phyloP scores from a whole-genome alignment of 1,284 basidiomycete species.

The Taiwanofungus camphoratus region DNA sequence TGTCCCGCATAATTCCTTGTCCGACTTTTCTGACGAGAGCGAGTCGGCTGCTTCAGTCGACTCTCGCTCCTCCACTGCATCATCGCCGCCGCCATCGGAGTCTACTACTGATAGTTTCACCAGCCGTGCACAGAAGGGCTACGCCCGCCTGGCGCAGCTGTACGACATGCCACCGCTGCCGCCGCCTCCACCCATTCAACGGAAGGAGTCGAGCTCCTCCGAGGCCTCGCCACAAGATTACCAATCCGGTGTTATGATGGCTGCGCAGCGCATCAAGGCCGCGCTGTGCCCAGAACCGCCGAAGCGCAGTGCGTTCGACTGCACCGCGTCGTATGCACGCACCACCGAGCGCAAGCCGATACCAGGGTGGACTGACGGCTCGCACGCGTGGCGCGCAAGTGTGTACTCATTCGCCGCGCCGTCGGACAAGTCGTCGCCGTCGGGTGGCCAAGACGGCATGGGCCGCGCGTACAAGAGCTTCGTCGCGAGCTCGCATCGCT shows the following conservation, averaged over 20 bases:
- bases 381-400: slow-evolving; percentile 54
- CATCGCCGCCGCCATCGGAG: slow-evolving; percentile 22
- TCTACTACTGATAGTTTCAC: slow-evolving; percentile 28
- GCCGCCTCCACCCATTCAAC: slow-evolving; percentile 38
- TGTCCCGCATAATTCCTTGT: slow-evolving; percentile 34
- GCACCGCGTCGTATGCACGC: slow-evolving; percentile 10
- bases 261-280: slow-evolving; percentile 47
- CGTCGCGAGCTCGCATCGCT: slow-evolving; percentile 43
- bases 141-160: slow-evolving; percentile 45
- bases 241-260: slow-evolving; percentile 62
- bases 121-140: slow-evolving; percentile 26
- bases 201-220: slow-evolving; percentile 23
- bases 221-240: slow-evolving; percentile 32
- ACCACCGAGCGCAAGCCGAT: slow-evolving; percentile 34
- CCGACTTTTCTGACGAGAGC: slow-evolving; percentile 31
- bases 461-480: slow-evolving; percentile 37
- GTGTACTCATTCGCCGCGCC: slow-evolving; percentile 44
- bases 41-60: slow-evolving; percentile 37
- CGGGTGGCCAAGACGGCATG: slow-evolving; percentile 21
- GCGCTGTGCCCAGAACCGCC: slow-evolving; percentile 39
- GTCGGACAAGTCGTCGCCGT: slow-evolving; percentile 22
- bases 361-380: slow-evolving; percentile 67
- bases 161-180: slow-evolving; percentile 52
- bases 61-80: slow-evolving; percentile 28
- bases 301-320: slow-evolving; percentile 15